Base-by-base conservation (phyloP, 192 early-diverging fungal species). In the Dissophora globulifera region DNA sequence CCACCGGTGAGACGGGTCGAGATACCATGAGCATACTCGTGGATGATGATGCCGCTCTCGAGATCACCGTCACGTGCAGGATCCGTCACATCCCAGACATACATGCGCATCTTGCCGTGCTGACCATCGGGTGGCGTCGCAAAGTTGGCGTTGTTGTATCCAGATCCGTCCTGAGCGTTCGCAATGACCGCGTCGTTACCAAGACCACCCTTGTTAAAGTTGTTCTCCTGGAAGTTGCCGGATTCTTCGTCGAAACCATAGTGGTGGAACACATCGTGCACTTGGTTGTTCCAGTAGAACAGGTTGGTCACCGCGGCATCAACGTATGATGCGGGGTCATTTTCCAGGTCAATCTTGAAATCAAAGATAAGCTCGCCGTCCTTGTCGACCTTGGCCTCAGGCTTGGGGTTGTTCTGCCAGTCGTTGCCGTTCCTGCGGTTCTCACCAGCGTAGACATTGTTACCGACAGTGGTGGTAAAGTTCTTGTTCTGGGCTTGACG, bases 1-100 rank as follows among this genome's bases (percentile, higher is more conserved):
- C 96, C 96, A 52, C 96, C 96, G 3, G 95, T 97, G 61, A 98
- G 79, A 31, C 95, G 87, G 30, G 86, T 97, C n/a, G 92, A 93
- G 50, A 98, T 92, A 51, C 96, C 96, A 66, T 98, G 96, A n/a
- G 92, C 86, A 67, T 92, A 97, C 83, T 98, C 95, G 83, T 98
- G 96, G 58, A 93, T 92, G 31, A 96, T 86, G 74, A 96, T 97
- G 55, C 95, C 95, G 35, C 90, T 89, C 82, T 95, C 95, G 41
- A 98, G 79, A 56, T 95, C 94, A 51, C 93, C 94, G 72, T 98
- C 96, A 35, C 95, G 81, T 60, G 82, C 72, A 12, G 93, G 90
- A 5, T 71, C 60, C 3, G 89, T 88, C 20, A 82, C 76, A 57
- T 94, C 91, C 96, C 96, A 98, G 2, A 93, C 86, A 52, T 94